Evolutionary conservation across 192 early-diverging fungal genomes (phyloP), one percentile per base, ranked within the genome.

Genomic region (Rhizophagus clarus): DNA sequence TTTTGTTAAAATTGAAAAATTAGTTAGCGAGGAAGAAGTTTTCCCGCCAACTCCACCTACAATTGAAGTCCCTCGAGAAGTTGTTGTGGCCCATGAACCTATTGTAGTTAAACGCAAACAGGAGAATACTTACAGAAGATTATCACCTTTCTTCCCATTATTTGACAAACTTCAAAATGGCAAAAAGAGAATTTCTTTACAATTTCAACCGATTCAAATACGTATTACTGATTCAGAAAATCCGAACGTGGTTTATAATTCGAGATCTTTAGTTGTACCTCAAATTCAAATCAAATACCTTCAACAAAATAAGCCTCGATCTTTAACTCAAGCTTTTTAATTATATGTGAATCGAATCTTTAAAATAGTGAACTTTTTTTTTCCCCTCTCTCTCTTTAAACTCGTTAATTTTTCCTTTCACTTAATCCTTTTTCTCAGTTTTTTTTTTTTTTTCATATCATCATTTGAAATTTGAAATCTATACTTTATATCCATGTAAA

Each of bases 181-280:
- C 37, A 32, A 40, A 22, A 29, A 69, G 32, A 69, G 37, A 40
- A 14, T 17, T 56, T 56, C 51, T 4, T 17, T 22, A 56, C 15
- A 9, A 69, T 40, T 69, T 40, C 67, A 6, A 69, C 32, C 42
- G 28, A 6, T 34, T 10, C 34, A 69, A 69, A 15, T 69, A 31
- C 34, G 40, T 22, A 6, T 69, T 20, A n/a, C 7, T 20, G 32
- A 69, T n/a, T 31, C 15, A 5, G 20, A 69, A 69, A 40, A 69
- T 69, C 34, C 67, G 22, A 69, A 40, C 20, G 28, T 22, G 15
- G 3, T 69, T 34, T 69, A 69, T 34, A 69, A 69, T 69, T 69
- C 67, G 8, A 69, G 67, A 69, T 69, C 67, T 67, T 67, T 56
- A 56, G 1, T 56, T 56, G 11, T 56, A 56, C 5, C 51, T 4